Conservation (phyloP, 768 basidiomycete genomes). For the Pleurotus citrinopileatus region DNA sequence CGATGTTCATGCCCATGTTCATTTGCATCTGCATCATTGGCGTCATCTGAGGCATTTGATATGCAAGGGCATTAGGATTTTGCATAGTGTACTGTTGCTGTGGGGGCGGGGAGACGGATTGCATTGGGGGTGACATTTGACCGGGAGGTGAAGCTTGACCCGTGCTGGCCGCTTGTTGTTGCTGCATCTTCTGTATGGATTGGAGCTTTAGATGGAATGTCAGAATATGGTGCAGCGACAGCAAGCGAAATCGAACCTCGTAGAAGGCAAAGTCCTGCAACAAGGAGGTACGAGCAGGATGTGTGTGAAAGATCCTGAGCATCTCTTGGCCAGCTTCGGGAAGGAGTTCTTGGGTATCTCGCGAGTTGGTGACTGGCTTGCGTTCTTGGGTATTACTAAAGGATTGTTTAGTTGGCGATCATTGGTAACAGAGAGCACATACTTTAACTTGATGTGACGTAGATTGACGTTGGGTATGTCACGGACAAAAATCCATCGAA, state of each 20-base stretch:
- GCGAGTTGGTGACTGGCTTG: slow-evolving; percentile 97
- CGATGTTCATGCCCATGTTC: slow-evolving; percentile 48
- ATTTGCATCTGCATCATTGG: slow-evolving; percentile 64
- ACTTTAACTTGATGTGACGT: slow-evolving; percentile 88
- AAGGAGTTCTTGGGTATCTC: slow-evolving; percentile 95
- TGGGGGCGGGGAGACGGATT: slow-evolving; percentile 33
- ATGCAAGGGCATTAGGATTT: slow-evolving; percentile 54
- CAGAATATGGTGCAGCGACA: not conserved
- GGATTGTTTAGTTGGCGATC: too few relatives aligned
- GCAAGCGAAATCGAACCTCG: slow-evolving; percentile 50
- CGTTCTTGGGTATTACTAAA: slow-evolving; percentile 93
- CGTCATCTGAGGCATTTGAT: slow-evolving; percentile 55
- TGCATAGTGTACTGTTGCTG: slow-evolving; percentile 41
- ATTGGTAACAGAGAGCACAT: slow-evolving; percentile 22
- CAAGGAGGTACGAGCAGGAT: slow-evolving; percentile 89
- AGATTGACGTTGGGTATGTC: slow-evolving; percentile 91
- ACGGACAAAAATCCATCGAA: slow-evolving; percentile 95
- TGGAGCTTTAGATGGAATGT: slow-evolving; percentile 54
- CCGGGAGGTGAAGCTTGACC: slow-evolving; percentile 34
- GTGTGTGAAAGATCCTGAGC: slow-evolving; percentile 91
- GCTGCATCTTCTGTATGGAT: slow-evolving; percentile 74
- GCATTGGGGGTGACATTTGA: slow-evolving; percentile 38
- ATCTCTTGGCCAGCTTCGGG: slow-evolving; percentile 97
- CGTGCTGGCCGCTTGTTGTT: slow-evolving; percentile 24
- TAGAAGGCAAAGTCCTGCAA: slow-evolving; percentile 93